phyloP scores from a whole-genome alignment of 2,329 filamentous ascomycete genomes.

The Verticillium klebahnii region DNA sequence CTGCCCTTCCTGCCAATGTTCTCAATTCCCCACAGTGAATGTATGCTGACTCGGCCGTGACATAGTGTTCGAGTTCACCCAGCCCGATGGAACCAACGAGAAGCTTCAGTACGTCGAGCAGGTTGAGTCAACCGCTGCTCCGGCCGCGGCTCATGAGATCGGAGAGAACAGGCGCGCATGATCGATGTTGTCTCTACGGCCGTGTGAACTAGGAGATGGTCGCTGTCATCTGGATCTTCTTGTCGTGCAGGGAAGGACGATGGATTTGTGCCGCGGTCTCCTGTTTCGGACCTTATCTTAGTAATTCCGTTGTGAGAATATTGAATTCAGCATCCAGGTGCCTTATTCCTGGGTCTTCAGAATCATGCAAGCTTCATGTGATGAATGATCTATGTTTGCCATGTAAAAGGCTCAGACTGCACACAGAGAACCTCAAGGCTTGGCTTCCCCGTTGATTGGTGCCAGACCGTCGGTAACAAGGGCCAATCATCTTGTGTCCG shows the following conservation, averaged over 20 bases:
- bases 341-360: too few relatives aligned
- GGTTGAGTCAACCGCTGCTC: background rate
- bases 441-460: too few relatives aligned
- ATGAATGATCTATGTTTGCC: too few relatives aligned
- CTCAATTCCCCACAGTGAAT: background rate
- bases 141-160: background rate
- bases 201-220: background rate
- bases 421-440: too few relatives aligned
- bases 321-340: too few relatives aligned
- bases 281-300: too few relatives aligned
- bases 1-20: too few relatives aligned
- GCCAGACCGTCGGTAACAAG: too few relatives aligned
- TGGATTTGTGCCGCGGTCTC: background rate
- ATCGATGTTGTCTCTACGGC: background rate
- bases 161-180: too few relatives aligned
- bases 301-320: too few relatives aligned
- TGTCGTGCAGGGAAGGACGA: background rate
- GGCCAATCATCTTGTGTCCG: too few relatives aligned
- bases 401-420: too few relatives aligned
- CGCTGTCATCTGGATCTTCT: background rate
- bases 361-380: background rate
- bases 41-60: background rate
- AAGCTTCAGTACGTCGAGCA: background rate
- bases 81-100: background rate
- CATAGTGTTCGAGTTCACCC: constrained; percentile 9